Base-by-base conservation (phyloP, 202 grass and related monocot genomes). In the Schoenoplectus triqueter region DNA sequence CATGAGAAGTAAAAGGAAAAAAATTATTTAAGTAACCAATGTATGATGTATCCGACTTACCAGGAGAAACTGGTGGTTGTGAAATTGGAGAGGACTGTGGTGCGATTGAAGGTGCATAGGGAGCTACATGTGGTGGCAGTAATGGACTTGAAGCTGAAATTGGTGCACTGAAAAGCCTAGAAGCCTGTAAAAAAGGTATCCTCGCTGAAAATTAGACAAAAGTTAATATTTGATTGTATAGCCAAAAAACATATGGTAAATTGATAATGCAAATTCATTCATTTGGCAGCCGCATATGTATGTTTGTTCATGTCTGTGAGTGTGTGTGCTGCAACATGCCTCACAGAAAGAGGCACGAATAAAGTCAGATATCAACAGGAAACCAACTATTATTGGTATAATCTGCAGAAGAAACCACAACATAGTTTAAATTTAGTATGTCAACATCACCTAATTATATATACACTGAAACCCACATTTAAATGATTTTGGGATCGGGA, bases 71-170 rank as follows among this genome's bases (percentile, higher is more conserved):
- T 69, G 87, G 83, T 69, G 92, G 20, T 63, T 78, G 39, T 81
- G 82, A 47, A 52, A 65, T 84, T 48, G 89, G 91, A 89, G 92
- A 73, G 84, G 81, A 88, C 22, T 81, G 84, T 0, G 91, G 95
- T 70, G 88, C 78, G 82, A 80, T 78, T 86, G 0, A 73, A 75
- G 85, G 88, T 81, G 81, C 86, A 65, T 49, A 80, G 2, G 10
- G 56, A 67, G 75, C 84, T 45, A 10, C 52, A 84, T 92, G 75
- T 54, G 83, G 95, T 46, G 83, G 21, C 10, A 62, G 39, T 78
- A 86, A 88, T 72, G 87, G 81, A 56, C 68, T 84, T 10, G 85
- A 88, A 54, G 86, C 88, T 75, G 83, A 87, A 74, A 69, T 71
- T 69, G 81, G 18, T 71, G 66, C 21, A 2, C 51, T 45, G 31